phyloP scores from a whole-genome alignment of 208 protist species.

The Crithidia fasciculata region DNA sequence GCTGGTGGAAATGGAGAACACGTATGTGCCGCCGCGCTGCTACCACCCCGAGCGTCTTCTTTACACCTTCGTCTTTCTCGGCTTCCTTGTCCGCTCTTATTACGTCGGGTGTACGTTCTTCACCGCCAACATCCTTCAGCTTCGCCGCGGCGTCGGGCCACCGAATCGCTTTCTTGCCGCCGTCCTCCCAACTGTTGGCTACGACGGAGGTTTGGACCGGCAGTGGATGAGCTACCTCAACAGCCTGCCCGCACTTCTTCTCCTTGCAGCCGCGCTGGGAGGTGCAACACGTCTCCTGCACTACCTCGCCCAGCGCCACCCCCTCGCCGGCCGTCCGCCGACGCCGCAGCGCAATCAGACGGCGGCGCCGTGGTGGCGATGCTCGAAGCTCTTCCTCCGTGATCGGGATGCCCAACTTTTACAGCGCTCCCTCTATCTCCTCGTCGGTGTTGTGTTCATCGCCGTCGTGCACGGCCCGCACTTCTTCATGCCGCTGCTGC shows the following conservation, averaged over 20 bases:
- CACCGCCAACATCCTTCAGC: constrained; percentile 3
- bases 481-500: constrained; percentile 36
- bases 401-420: background rate
- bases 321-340: background rate
- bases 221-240: constrained; percentile 33
- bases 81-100: constrained; percentile 22
- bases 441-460: constrained; percentile 28
- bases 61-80: constrained; percentile 12
- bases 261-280: constrained; percentile 14
- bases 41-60: constrained; percentile 8
- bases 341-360: background rate
- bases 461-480: constrained; percentile 38
- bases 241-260: constrained; percentile 24
- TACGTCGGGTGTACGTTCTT: constrained; percentile 8
- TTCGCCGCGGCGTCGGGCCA: constrained; percentile 4
- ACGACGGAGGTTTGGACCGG: constrained; percentile 22
- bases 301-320: background rate
- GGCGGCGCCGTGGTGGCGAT: background rate
- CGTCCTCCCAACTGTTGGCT: constrained; percentile 16
- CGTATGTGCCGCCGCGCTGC: constrained; percentile 13
- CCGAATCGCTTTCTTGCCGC: constrained; percentile 10
- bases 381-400: background rate
- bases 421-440: background rate
- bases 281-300: constrained; percentile 14
- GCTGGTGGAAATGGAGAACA: background rate